Conservation (phyloP, 31 red algal genomes). For the Odonthalia washingtoniensis region DNA sequence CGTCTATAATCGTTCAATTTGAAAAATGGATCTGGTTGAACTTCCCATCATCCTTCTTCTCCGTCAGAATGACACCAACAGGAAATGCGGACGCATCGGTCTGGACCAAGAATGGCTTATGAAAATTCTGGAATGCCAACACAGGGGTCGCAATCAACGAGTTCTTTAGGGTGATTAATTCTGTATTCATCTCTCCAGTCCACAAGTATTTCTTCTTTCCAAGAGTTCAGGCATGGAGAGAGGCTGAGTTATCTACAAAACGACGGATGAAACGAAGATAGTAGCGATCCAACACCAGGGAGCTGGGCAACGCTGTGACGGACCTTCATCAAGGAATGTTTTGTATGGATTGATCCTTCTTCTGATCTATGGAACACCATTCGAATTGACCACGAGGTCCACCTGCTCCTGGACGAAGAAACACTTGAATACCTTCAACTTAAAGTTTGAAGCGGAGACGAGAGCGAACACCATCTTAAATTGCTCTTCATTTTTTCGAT, state of each 20-base stretch:
- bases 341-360: background rate
- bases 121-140: constrained; percentile 30
- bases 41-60: constrained; percentile 42
- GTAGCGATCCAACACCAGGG: background rate
- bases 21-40: constrained; percentile 22
- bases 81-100: constrained; percentile 38
- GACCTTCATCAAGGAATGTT: background rate
- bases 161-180: constrained; percentile 12
- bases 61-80: constrained; percentile 17
- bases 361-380: background rate
- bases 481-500: constrained; percentile 6
- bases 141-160: constrained; percentile 37
- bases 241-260: background rate
- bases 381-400: background rate
- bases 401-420: background rate
- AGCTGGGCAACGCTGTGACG: background rate
- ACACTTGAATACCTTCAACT: constrained; percentile 13
- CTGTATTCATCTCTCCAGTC: constrained; percentile 2
- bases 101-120: constrained; percentile 33
- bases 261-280: background rate
- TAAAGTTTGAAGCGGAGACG: background rate
- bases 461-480: background rate
- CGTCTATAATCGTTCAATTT: background rate
- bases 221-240: background rate
- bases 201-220: constrained; percentile 12